Percentiles rank a stretch among this genome's conserved stretches.
Evolutionary conservation across 2,329 filamentous ascomycete species (phyloP).

Genomic region (Penicillium sp.): DNA sequence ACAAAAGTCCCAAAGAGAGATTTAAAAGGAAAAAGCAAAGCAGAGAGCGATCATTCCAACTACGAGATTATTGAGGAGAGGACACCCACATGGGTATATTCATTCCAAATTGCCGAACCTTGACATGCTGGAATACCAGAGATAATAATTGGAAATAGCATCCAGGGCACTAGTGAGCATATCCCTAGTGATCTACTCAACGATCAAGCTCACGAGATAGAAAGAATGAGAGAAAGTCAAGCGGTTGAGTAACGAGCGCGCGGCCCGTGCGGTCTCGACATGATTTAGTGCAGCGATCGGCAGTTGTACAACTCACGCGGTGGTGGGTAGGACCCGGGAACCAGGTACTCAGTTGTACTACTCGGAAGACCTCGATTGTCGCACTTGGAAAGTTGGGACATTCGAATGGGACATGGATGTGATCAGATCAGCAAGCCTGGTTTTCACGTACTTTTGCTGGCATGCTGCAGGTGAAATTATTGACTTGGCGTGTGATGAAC

Average conservation of each 20-base stretch:
- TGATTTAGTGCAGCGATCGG: background rate
- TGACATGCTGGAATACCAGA: background rate
- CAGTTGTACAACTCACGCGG: background rate
- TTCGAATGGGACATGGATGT: background rate
- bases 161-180: background rate
- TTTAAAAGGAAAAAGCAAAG: constrained; percentile 7
- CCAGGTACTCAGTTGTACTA: background rate
- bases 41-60: background rate
- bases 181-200: background rate
- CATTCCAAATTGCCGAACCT: background rate
- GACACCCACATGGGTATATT: background rate
- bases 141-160: background rate
- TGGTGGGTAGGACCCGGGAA: background rate
- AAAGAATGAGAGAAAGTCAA: background rate
- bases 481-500: background rate
- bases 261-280: background rate
- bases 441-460: background rate
- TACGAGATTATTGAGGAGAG: background rate
- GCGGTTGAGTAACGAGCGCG: background rate
- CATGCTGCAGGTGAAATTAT: background rate
- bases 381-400: background rate
- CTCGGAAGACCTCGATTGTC: too few species aligned
- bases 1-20: background rate
- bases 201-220: background rate
- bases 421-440: too few species aligned